Evolutionary conservation across 352 stramenopile species (phyloP).

Genomic region (Ophiocytium majus): DNA sequence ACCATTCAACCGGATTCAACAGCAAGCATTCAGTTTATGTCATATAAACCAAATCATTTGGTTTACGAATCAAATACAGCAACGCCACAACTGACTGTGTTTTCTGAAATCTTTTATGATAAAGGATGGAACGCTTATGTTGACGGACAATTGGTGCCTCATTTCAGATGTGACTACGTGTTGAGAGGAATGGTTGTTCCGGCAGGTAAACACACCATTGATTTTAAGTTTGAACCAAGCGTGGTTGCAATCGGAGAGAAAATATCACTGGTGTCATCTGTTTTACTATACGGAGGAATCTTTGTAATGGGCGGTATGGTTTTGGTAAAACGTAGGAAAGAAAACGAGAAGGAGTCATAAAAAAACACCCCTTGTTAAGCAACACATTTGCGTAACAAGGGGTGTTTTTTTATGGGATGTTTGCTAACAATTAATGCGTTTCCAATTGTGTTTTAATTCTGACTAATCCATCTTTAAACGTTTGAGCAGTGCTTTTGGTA

Average conservation of each 20-base stretch:
- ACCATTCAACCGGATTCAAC: not conserved
- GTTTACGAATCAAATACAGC: not conserved
- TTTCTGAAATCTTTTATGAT: constrained; percentile 8
- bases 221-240: constrained; percentile 7
- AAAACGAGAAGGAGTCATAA: too few relatives aligned
- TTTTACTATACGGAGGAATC: too few relatives aligned
- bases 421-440: too few relatives aligned
- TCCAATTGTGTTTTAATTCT: too few relatives aligned
- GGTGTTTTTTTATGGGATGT: too few relatives aligned
- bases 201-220: not conserved
- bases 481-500: too few relatives aligned
- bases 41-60: not conserved
- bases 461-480: too few relatives aligned
- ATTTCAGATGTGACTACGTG: not conserved
- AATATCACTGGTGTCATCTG: not conserved
- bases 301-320: too few relatives aligned
- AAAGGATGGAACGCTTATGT: constrained; percentile 4
- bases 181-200: constrained; percentile 6
- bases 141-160: not conserved
- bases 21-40: not conserved
- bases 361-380: too few relatives aligned
- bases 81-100: not conserved
- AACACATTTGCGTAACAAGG: too few relatives aligned
- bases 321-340: too few relatives aligned
- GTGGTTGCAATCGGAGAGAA: not conserved